Conservation (phyloP, 2,329 filamentous ascomycete genomes). For the Colletotrichum coccodes region DNA sequence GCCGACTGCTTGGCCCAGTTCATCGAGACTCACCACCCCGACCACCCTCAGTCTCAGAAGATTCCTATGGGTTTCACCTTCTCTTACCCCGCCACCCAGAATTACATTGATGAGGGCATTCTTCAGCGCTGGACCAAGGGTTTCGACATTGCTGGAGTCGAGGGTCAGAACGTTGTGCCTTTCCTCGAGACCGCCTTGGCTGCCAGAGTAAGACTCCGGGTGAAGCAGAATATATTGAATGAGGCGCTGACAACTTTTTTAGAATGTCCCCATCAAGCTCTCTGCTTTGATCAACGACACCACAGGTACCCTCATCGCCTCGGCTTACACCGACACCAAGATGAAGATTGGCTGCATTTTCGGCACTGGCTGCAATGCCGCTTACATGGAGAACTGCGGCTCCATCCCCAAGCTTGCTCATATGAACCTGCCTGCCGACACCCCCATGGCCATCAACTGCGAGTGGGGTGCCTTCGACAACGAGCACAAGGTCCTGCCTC, state of each 20-base stretch:
- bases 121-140: constrained; percentile 98
- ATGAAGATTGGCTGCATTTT: constrained; percentile 99
- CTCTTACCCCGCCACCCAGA: constrained; percentile 92
- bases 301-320: constrained; percentile 95
- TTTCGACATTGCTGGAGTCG: constrained; percentile 92
- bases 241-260: constrained; percentile 3
- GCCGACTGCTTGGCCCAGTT: constrained; percentile 93
- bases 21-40: constrained; percentile 84
- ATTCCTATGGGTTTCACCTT: constrained; percentile 94
- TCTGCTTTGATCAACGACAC: constrained; percentile 97
- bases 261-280: constrained; percentile 92
- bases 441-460: constrained; percentile 95
- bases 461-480: constrained; percentile 98
- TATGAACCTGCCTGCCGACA: constrained; percentile 85
- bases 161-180: constrained; percentile 89
- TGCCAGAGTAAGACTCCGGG: constrained; percentile 62
- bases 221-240: not conserved
- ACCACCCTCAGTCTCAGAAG: constrained; percentile 68
- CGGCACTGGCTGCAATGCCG: constrained; percentile 96
- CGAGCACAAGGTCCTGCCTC: constrained; percentile 86
- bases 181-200: constrained; percentile 84
- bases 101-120: constrained; percentile 92
- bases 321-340: constrained; percentile 91
- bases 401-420: constrained; percentile 94
- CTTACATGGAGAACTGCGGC: constrained; percentile 95